Base-by-base conservation (phyloP, 2,329 filamentous ascomycete genomes). In the Cercospora citrullina region DNA sequence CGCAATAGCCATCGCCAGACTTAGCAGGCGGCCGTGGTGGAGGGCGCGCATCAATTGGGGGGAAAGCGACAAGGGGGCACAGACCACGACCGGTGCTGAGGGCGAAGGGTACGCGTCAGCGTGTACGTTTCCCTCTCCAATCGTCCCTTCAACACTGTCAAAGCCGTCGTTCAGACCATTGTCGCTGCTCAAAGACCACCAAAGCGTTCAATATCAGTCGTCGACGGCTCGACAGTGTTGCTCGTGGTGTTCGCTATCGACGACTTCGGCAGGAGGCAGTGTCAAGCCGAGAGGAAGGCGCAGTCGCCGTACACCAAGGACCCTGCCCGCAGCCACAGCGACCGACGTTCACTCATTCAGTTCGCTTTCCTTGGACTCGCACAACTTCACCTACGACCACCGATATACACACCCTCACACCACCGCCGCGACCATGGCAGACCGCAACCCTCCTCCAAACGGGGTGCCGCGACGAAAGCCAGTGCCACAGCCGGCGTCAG, bases 391-490 rank as follows among this genome's bases (percentile, higher is more conserved):
- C 45, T 51, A 23, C 45, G 36, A 42, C 36, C 36, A 42, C 36
- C 36, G 36, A 42, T 5, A 42, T 42, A 42, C 36, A 42, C n/a
- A 61, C 18, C 5, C 39, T 63, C 60, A n/a, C 60, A 48, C 23
- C 55, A 45, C 36, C 33, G 53, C 53, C 51, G 66, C 68, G 57
- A 68, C 45, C 66, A 76, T 76, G 74, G 73, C 73, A 65, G 75
- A 75, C 68, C 68, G 69, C 61, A 71, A 67, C 65, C 66, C 36
- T 39, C 66, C 70, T 63, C 62, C 68, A 66, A 74, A 72, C 68
- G 72, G 72, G 58, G 69, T 76, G n/a, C 75, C 75, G 39, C 69
- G 73, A 55, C 74, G 75, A 48, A 76, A 75, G 73, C 75, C 75
- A 31, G 75, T 77, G 18, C 74, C 75, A 39, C 63, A 42, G 58